Evolutionary conservation across 768 basidiomycete genomes (phyloP), one percentile per base, ranked within the genome.

Genomic region (Collybia nuda): DNA sequence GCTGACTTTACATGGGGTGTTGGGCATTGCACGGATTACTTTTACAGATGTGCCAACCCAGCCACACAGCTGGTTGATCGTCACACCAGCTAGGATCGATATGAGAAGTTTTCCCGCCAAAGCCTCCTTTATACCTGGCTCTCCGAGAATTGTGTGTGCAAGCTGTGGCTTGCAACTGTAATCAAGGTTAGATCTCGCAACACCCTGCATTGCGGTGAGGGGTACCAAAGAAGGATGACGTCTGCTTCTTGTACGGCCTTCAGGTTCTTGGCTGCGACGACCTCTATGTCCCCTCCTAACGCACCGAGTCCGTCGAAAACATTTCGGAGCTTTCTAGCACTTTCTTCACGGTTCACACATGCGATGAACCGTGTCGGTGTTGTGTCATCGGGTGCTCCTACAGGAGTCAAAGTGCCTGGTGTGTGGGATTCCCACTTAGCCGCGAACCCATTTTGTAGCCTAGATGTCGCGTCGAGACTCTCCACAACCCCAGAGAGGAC

Each of bases 31-130:
- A 50, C 97, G 86, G 52, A 98, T 85, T 52, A 98, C 88, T 58
- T 82, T 85, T 38, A 92, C 93, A n/a, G 76, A 77, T 2, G 86
- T 77, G 21, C 74, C 72, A 26, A 94, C 90, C 88, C 88, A 89
- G 5, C 68, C 76, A 40, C 76, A 69, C 32, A 98, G 73, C 67
- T 98, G 95, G 28, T 74, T 55, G 56, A 98, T 88, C 23, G 90
- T 98, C 4, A 97, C 88, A 57, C 97, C 97, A n/a, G 97, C 95
- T 26, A 98, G 85, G 65, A 98, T 97, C 62, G 95, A 98, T 67
- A 98, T 90, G 52, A 99, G 75, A 1, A 98, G 81, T 69, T 98
- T 98, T 40, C 89, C 87, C 23, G 84, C 83, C 48, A 99, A 72
- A 1, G 93, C 94, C 48, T 92, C 87, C 44, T 75, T 73, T 70